phyloP scores from a whole-genome alignment of 2,329 filamentous ascomycete species.

The Colletotrichum paranaense region DNA sequence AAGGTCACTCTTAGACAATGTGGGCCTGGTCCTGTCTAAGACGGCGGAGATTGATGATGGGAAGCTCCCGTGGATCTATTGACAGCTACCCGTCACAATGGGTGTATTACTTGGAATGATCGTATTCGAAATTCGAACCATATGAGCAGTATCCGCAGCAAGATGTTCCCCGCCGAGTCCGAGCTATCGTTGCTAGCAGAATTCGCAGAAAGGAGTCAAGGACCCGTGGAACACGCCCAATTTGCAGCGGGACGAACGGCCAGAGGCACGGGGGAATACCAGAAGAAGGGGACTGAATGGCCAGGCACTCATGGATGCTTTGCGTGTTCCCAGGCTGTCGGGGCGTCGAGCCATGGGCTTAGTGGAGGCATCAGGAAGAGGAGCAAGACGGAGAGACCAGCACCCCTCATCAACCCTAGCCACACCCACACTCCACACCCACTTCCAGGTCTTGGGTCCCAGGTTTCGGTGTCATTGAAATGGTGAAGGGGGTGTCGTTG shows the following conservation, averaged over 20 bases:
- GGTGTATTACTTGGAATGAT: background rate
- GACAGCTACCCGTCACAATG: background rate
- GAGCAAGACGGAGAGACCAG: background rate
- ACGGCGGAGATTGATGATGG: conserved; percentile 27
- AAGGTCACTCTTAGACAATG: conserved; percentile 28
- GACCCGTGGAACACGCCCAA: background rate
- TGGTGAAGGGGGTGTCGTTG: conserved; percentile 6
- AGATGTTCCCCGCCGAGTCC: background rate
- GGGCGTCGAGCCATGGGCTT: conserved; percentile 26
- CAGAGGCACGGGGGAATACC: background rate
- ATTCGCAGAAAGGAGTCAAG: background rate
- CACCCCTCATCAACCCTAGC: conserved; percentile 16
- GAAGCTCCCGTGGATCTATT: conserved; percentile 1
- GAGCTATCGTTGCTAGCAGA: background rate
- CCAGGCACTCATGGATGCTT: conserved; percentile 21
- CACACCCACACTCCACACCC: conserved; percentile 15
- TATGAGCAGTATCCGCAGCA: background rate
- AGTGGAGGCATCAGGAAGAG: conserved; percentile 7
- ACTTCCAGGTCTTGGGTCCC: conserved; percentile 11
- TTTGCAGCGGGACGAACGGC: conserved; percentile 7
- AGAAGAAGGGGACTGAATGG: background rate
- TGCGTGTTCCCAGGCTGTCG: conserved; percentile 30
- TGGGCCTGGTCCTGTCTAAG: conserved; percentile 32
- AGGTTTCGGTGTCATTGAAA: background rate
- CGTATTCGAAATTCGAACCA: background rate